phyloP scores from a whole-genome alignment of 768 basidiomycete species.

The Hortiboletus campestris region DNA sequence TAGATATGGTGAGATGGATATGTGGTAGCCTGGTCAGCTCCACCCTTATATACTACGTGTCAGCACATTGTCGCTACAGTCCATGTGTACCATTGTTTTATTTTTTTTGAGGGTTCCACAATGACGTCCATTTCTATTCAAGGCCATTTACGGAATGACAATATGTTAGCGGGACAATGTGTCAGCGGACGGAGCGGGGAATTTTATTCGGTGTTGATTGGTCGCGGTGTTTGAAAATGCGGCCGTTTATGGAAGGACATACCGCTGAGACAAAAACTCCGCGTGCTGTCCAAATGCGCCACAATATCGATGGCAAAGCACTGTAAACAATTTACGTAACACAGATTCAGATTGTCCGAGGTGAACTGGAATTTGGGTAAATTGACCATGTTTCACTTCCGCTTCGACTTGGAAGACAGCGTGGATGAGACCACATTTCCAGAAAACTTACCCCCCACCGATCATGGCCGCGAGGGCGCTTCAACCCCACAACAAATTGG shows the following conservation, averaged over 20 bases:
- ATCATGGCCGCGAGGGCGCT: not conserved
- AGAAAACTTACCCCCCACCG: not conserved
- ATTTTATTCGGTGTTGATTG: not conserved
- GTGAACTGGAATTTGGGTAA: too few relatives aligned
- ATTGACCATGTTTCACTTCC: constrained; percentile 38
- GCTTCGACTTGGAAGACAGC: constrained; percentile 59
- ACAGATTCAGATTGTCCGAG: not conserved
- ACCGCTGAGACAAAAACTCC: not conserved
- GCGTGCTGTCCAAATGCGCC: not conserved
- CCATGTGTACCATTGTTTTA: not conserved
- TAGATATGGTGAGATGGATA: not conserved
- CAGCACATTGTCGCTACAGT: not conserved
- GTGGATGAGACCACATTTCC: constrained; percentile 28
- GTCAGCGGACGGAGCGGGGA: not conserved
- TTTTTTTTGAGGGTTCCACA: not conserved
- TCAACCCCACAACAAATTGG: not conserved
- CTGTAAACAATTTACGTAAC: not conserved
- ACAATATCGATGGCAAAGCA: not conserved
- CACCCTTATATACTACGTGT: not conserved
- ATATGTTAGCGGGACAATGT: not conserved
- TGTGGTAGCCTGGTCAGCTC: not conserved
- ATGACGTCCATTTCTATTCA: constrained; percentile 1
- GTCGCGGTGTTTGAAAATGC: not conserved
- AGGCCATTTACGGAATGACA: not conserved
- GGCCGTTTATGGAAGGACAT: not conserved